phyloP scores from a whole-genome alignment of 2,329 filamentous ascomycete species.

The Ascosphaera acerosa region DNA sequence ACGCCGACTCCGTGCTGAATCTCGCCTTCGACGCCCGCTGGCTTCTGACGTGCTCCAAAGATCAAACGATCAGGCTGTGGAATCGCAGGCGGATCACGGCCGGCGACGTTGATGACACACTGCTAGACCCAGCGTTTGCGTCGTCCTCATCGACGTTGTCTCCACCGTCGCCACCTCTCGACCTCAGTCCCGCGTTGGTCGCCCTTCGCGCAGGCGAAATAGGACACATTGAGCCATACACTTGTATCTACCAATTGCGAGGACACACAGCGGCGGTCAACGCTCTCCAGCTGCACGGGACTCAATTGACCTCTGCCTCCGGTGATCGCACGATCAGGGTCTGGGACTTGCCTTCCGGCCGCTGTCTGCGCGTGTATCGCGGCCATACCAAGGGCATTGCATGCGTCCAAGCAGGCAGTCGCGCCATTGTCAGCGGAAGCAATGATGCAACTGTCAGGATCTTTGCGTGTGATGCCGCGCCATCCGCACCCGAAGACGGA shows the following conservation, averaged over 20 bases:
- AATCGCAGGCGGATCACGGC: conserved; percentile 43
- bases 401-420: conserved; percentile 87
- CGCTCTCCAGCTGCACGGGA: conserved; percentile 67
- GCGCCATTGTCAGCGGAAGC: conserved; percentile 81
- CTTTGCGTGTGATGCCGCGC: no score
- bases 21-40: conserved; percentile 78
- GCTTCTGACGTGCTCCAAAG: conserved; percentile 89
- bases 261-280: conserved; percentile 87
- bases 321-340: conserved; percentile 85
- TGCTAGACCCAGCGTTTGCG: conserved; percentile 21
- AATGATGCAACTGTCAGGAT: conserved; percentile 93
- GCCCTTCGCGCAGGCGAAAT: conserved; percentile 17
- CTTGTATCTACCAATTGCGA: conserved; percentile 50
- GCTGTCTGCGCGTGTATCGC: conserved; percentile 49
- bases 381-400: conserved; percentile 91
- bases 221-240: conserved; percentile 36
- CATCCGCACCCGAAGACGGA: no score
- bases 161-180: conserved; percentile 16
- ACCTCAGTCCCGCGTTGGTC: neutral
- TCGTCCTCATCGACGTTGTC: conserved; percentile 17
- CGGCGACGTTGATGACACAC: conserved; percentile 22
- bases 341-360: conserved; percentile 68
- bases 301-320: conserved; percentile 80
- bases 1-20: conserved; percentile 78
- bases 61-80: conserved; percentile 92